These are phyloP conservation scores for Hypoxylon sp. DNA, from an alignment of 2,329 filamentous ascomycete species.

Conservation along the genomic window DNA sequence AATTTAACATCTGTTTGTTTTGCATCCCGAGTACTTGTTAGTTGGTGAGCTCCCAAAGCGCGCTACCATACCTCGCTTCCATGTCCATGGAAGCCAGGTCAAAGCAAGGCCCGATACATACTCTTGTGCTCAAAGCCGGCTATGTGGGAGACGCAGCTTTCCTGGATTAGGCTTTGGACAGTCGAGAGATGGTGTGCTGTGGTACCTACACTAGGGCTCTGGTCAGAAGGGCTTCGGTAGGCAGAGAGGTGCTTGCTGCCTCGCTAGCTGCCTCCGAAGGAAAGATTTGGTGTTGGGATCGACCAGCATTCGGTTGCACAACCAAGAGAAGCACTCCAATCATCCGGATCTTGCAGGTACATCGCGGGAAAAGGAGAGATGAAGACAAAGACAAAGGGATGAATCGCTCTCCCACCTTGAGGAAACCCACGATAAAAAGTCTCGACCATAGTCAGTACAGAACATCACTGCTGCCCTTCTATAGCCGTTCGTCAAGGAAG, in stretches of 20 bases:
- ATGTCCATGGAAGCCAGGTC: constrained; percentile 13
- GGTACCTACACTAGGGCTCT: constrained; percentile 31
- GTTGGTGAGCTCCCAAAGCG: constrained; percentile 26
- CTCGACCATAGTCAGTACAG: constrained; percentile 48
- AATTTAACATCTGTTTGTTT: constrained; percentile 32
- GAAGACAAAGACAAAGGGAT: constrained; percentile 33
- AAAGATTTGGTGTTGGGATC: constrained; percentile 35
- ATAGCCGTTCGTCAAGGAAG: constrained; percentile 59
- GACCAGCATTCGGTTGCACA: constrained; percentile 39
- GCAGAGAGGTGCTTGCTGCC: constrained; percentile 38
- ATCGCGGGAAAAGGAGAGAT: constrained; percentile 37
- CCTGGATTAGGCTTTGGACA: constrained; percentile 26
- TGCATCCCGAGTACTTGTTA: constrained; percentile 9
- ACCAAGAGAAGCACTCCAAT: constrained; percentile 37
- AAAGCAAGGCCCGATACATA: constrained; percentile 6
- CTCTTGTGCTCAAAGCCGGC: constrained; percentile 14
- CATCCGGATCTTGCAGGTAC: constrained; percentile 37
- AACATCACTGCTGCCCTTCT: constrained; percentile 49
- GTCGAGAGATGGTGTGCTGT: constrained; percentile 34
- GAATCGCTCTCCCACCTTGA: constrained; percentile 41
- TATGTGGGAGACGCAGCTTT: constrained; percentile 4
- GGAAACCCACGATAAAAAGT: constrained; percentile 40
- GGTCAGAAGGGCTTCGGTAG: constrained; percentile 32
- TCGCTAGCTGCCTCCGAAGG: constrained; percentile 38
- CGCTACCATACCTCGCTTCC: constrained; percentile 16